A percentile compares a stretch with the other conserved stretches of the same genome.
Evolutionary conservation across 169 alveolate species (phyloP).

Genomic region (Plasmodium blacklocki): DNA sequence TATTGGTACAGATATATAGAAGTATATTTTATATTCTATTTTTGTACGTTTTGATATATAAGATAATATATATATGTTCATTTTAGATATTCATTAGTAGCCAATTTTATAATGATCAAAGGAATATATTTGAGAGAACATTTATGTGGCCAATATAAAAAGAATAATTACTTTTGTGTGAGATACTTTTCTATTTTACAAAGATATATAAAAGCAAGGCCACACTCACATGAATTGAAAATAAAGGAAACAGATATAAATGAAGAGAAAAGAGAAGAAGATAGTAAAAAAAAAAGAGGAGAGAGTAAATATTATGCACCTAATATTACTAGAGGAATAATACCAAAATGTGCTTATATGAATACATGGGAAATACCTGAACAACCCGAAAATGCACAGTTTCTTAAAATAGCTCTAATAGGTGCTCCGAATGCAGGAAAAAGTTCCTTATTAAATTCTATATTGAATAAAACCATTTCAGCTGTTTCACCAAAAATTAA

Average conservation of each 20-base stretch:
- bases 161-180: neutral
- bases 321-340: constrained; percentile 73
- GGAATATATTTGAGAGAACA: neutral
- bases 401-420: constrained; percentile 83
- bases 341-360: constrained; percentile 76
- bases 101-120: too few species aligned
- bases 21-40: too few species aligned
- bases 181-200: constrained; percentile 58
- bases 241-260: constrained; percentile 30
- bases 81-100: too few species aligned
- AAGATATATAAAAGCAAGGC: constrained; percentile 75
- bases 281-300: constrained; percentile 9
- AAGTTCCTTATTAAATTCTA: constrained; percentile 88
- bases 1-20: too few species aligned
- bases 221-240: constrained; percentile 62
- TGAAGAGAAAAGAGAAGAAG: constrained; percentile 26
- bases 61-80: too few species aligned
- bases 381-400: constrained; percentile 80
- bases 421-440: constrained; percentile 92
- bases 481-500: constrained; percentile 92
- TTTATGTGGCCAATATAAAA: neutral
- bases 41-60: too few species aligned
- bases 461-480: constrained; percentile 84
- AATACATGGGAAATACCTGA: constrained; percentile 81
- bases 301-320: constrained; percentile 66